A percentile compares a stretch with the other conserved stretches of the same genome.
These are phyloP conservation scores for Suillus brevipes DNA, from an alignment of 768 basidiomycete species.

Conservation along the genomic window DNA sequence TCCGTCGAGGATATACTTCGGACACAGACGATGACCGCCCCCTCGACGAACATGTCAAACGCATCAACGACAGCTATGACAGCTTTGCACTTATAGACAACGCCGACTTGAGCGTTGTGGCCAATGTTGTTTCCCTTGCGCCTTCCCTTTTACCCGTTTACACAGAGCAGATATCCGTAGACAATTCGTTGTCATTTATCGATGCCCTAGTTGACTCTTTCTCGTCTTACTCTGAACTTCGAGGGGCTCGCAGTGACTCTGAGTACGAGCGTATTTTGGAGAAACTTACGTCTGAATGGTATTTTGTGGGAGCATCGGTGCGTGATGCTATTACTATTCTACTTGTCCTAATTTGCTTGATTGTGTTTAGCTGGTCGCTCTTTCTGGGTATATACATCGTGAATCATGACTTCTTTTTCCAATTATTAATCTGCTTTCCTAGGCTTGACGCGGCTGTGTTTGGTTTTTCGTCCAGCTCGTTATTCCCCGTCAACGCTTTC, in stretches of 20 bases:
- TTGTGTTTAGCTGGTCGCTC: slow-evolving; percentile 49
- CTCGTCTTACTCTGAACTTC: slow-evolving; percentile 58
- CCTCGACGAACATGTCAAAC: slow-evolving; percentile 20
- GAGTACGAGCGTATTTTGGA: slow-evolving; percentile 52
- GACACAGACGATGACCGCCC: slow-evolving; percentile 19
- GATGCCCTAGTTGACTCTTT: slow-evolving; percentile 49
- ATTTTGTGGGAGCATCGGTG: slow-evolving; percentile 61
- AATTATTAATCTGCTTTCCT: background rate
- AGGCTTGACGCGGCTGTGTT: slow-evolving; percentile 60
- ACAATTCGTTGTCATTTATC: slow-evolving; percentile 26
- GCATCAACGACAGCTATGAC: background rate
- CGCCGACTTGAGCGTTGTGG: background rate
- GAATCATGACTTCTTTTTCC: slow-evolving; percentile 1
- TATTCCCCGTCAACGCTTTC: slow-evolving; percentile 49
- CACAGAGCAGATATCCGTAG: slow-evolving; percentile 40
- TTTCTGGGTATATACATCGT: slow-evolving; percentile 49
- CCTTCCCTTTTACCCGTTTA: slow-evolving; percentile 43
- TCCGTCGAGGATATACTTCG: slow-evolving; percentile 22
- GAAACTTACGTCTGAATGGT: slow-evolving; percentile 62
- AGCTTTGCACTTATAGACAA: background rate
- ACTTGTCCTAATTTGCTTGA: background rate
- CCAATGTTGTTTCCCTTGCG: slow-evolving; percentile 27
- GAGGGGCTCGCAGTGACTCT: slow-evolving; percentile 37
- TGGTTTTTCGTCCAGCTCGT: slow-evolving; percentile 52
- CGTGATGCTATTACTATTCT: slow-evolving; percentile 20